Conservation (phyloP, 805 yeast genomes). For the Candida koratica region DNA sequence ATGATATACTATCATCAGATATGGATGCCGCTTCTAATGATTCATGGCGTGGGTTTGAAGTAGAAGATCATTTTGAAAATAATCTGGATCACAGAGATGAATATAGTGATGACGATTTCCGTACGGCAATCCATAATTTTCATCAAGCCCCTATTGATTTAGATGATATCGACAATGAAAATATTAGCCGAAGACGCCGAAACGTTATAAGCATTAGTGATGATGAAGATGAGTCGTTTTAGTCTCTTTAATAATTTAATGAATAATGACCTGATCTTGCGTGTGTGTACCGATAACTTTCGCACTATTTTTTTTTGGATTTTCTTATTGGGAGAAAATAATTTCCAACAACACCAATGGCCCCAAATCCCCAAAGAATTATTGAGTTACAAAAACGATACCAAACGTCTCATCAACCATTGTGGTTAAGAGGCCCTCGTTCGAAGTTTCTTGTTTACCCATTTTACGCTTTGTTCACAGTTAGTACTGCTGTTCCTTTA, state of each 20-base stretch:
- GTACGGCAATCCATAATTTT: conserved; percentile 25
- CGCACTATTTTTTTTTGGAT: no score
- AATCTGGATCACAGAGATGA: not conserved
- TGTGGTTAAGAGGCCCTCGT: conserved; percentile 44
- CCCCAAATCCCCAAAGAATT: conserved; percentile 43
- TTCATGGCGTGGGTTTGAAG: conserved; percentile 14
- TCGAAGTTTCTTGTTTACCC: conserved; percentile 73
- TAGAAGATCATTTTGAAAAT: not conserved
- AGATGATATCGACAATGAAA: conserved; percentile 10
- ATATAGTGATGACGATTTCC: conserved; percentile 18
- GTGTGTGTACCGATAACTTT: no score
- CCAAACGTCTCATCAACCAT: conserved; percentile 39
- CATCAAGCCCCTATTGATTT: conserved; percentile 12
- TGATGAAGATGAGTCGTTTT: conserved; percentile 3
- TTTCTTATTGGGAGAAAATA: no score
- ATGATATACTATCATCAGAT: conserved; percentile 10
- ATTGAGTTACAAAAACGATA: conserved; percentile 43
- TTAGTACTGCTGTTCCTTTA: conserved; percentile 62
- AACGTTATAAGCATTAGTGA: not conserved
- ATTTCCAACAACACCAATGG: no score
- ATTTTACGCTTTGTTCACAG: conserved; percentile 69
- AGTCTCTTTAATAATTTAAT: no score
- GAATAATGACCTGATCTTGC: no score
- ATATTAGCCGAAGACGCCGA: conserved; percentile 11
- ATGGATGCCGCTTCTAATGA: conserved; percentile 5